These are phyloP conservation scores for Neurospora sp. DNA, from an alignment of 495 filamentous ascomycete species.

Conservation along the genomic window DNA sequence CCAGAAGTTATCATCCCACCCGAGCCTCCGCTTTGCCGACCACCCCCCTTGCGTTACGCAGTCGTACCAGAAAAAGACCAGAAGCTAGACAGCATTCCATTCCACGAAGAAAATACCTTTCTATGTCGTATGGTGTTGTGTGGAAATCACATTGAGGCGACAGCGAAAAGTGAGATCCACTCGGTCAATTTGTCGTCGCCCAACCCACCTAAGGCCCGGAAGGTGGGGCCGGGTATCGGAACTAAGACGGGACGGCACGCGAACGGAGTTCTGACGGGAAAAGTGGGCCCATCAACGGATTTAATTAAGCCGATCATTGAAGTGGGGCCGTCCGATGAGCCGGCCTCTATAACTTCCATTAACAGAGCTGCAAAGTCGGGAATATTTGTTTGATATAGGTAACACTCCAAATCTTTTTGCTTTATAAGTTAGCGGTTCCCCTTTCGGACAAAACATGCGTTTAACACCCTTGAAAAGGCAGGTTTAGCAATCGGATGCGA, in stretches of 20 bases:
- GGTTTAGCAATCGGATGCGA: neutral
- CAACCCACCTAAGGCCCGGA: neutral
- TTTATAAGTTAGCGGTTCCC: neutral
- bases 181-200: neutral
- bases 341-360: neutral
- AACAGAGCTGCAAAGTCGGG: neutral
- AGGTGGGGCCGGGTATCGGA: neutral
- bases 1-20: neutral
- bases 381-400: neutral
- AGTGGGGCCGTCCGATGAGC: neutral
- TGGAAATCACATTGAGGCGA: neutral
- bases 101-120: too few species aligned
- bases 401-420: neutral
- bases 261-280: neutral
- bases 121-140: neutral
- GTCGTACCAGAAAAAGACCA: neutral
- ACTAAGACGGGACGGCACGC: neutral
- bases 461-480: neutral
- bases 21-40: neutral
- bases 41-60: neutral
- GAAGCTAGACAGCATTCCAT: neutral
- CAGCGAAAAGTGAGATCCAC: neutral
- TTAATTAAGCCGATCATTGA: neutral
- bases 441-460: neutral
- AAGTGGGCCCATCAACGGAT: neutral